Evolutionary conservation across 129 eudicot species (phyloP).

Genomic region (Silybum marianum): DNA sequence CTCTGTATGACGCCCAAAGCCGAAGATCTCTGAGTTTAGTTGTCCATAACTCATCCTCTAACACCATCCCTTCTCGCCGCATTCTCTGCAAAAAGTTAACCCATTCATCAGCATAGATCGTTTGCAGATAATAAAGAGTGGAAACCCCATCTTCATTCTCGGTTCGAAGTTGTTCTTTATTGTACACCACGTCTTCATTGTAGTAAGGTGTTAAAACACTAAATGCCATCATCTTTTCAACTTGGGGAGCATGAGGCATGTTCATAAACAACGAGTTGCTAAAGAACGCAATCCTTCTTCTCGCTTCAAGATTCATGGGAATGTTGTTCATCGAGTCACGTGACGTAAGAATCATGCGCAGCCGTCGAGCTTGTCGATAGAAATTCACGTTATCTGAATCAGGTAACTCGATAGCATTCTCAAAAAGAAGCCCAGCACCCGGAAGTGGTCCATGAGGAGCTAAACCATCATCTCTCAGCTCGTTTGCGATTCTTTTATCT

Average conservation of each 20-base stretch:
- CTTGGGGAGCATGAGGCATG: no score
- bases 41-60: slow-evolving; percentile 59
- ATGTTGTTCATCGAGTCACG: slow-evolving; percentile 85
- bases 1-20: slow-evolving; percentile 96
- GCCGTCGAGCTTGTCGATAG: slow-evolving; percentile 77
- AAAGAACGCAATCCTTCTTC: no score
- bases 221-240: no score
- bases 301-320: no score
- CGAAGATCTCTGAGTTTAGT: slow-evolving; percentile 67
- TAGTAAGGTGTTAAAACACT: slow-evolving; percentile 97
- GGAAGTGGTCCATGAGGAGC: slow-evolving; percentile 64
- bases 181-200: slow-evolving; percentile 85
- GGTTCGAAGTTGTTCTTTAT: slow-evolving; percentile 78
- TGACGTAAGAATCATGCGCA: slow-evolving; percentile 82
- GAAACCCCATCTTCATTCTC: slow-evolving; percentile 97
- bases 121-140: slow-evolving; percentile 79
- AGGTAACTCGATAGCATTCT: slow-evolving; percentile 76
- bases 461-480: slow-evolving; percentile 74
- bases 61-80: slow-evolving; percentile 75
- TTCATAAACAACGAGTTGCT: no score
- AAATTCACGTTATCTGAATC: slow-evolving; percentile 54
- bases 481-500: slow-evolving; percentile 55
- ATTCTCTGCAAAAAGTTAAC: slow-evolving; percentile 81
- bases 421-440: slow-evolving; percentile 68
- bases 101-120: slow-evolving; percentile 91